Base-by-base conservation (phyloP, 2,329 filamentous ascomycete genomes). In the Claviceps cyperi region DNA sequence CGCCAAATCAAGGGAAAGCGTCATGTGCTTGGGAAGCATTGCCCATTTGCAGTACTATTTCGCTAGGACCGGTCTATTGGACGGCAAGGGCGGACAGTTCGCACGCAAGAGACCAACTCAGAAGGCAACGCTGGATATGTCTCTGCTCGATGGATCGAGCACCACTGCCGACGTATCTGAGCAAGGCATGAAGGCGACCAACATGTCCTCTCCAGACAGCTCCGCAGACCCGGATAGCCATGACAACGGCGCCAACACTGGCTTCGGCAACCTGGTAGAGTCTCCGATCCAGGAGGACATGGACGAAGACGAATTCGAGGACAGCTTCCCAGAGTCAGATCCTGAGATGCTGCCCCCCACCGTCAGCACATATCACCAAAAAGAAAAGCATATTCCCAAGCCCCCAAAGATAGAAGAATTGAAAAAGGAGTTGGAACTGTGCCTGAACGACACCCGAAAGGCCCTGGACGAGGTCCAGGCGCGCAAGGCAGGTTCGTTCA, bases 31-130 rank as follows among this genome's bases (percentile, higher is more conserved):
- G 54, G 92, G 92, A 50, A 96, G 90, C 66, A 98, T 98, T 59
- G 88, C 90, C 50, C 92, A 98, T 69, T 73, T 98, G 61, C 92
- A 98, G 67, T 95, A 97, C 69, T 98, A 97, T 69, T 98, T 98
- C 70, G 91, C 92, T 37, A 77, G 92, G 52, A 98, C 92, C 0
- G 92, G 92, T 5, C 69, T 98, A 55, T 70, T 98, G 47, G 92
- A 98, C 62, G 89, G 91, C 51, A 96, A 96, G 64, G 91, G 90
- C 37, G 92, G 81, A 49, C 85, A 94, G 64, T 70, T 94, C 52
- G 83, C 86, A 21, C 84, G 84, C 59, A 84, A 83, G 63, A 82
- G 77, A 60, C 76, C 81, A 56, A 73, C 73, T 54, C 77, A 78
- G 59, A 76, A 69, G 15, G 73, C 70, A 15, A 78, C 77, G 1